Conservation (phyloP, 2,329 filamentous ascomycete genomes). For the Fusarium kyushuense region DNA sequence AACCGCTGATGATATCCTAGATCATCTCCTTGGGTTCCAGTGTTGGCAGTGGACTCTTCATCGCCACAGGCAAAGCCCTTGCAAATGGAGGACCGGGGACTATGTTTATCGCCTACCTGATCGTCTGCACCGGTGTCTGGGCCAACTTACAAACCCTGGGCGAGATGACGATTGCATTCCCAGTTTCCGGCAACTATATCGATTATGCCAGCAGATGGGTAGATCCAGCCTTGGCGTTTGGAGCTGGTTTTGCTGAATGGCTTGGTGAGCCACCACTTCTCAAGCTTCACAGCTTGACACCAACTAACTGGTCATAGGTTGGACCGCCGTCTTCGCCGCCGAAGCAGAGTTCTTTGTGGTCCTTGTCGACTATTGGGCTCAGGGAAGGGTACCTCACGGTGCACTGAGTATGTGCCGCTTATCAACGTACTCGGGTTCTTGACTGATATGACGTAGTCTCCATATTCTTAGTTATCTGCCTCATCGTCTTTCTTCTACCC, state of each 20-base stretch:
- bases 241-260: conserved; percentile 42
- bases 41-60: conserved; percentile 39
- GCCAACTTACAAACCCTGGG: conserved; percentile 34
- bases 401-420: background rate
- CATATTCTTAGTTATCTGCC: conserved; percentile 24
- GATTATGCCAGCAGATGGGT: conserved; percentile 40
- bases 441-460: background rate
- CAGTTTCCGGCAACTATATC: conserved; percentile 37
- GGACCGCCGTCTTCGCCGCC: conserved; percentile 35
- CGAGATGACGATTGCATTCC: conserved; percentile 40
- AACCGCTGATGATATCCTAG: background rate
- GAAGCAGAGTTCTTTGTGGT: conserved; percentile 35
- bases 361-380: conserved; percentile 26
- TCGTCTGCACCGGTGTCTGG: conserved; percentile 38
- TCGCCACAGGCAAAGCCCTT: conserved; percentile 33
- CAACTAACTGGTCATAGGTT: conserved; percentile 3
- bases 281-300: background rate
- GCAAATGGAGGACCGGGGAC: conserved; percentile 37
- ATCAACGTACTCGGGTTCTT: background rate
- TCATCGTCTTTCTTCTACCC: conserved; percentile 33
- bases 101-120: conserved; percentile 36
- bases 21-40: conserved; percentile 39
- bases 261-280: conserved; percentile 15
- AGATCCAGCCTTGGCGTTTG: conserved; percentile 38
- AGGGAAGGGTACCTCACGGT: conserved; percentile 23